Evolutionary conservation across 2,329 filamentous ascomycete species (phyloP), one percentile per base, ranked within the genome.

Genomic region (Colletotrichum tanaceti): DNA sequence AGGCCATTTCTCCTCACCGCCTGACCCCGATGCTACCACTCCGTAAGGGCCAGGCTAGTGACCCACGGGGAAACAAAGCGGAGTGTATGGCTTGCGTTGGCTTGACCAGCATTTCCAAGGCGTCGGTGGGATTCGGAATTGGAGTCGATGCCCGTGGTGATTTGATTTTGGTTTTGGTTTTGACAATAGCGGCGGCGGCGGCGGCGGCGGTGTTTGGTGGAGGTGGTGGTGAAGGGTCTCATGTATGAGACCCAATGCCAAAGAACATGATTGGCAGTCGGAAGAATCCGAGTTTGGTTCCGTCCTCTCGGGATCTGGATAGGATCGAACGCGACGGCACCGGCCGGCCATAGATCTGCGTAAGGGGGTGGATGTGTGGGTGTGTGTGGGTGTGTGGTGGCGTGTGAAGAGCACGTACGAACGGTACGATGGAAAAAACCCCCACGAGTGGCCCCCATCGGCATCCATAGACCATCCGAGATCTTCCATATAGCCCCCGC

Each of bases 321-420:
- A n/a, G 16, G 53, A 63, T 58, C 53, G 44, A 32, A 58, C 53
- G 4, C 39, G 16, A 46, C n/a, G 10, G 32, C 55, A 28, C 47
- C 41, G 57, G 63, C 28, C 28, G 28, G 28, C 7, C 28, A 32
- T 32, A 2, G 6, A 35, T 43, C 18, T 6, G 53, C 64, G 64
- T 63, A 62, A 62, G 61, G 61, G 54, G n/a, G n/a, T 13, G 46
- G 16, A 5, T 14, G 44, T n/a, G n/a, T n/a, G n/a, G n/a, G 41
- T 20, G 35, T 49, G 58, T 28, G 46, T 18, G n/a, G 18, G 35
- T 22, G 53, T 43, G 3, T 24, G 14, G 28, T 32, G 28, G 28
- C 41, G 44, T 39, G 10, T 10, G 7, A 32, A 32, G 28, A 24
- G 20, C 4, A 28, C 13, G 13, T 44, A 22, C 13, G 24, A 24